Percentiles rank a stretch among this genome's conserved stretches.
phyloP scores from a whole-genome alignment of 2,329 filamentous ascomycete genomes.

The Cladophialophora yegresii region DNA sequence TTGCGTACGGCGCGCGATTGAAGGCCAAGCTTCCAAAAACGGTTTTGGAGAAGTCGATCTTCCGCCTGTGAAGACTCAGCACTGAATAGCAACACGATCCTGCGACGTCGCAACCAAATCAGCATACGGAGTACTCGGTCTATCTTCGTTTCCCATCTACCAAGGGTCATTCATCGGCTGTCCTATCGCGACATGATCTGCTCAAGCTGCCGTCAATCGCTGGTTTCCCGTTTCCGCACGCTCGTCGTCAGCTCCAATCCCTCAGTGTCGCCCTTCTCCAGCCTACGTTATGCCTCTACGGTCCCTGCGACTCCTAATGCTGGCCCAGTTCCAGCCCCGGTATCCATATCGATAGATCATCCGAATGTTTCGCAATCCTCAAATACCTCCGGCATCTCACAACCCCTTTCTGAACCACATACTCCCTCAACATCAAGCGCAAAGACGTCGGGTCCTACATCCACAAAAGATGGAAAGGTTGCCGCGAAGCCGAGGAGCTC shows the following conservation, averaged over 20 bases:
- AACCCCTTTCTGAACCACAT: constrained; percentile 43
- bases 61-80: background rate
- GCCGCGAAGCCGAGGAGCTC: constrained; percentile 43
- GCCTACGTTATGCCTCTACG: constrained; percentile 24
- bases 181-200: constrained; percentile 31
- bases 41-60: background rate
- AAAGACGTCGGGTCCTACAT: constrained; percentile 26
- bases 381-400: constrained; percentile 45
- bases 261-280: constrained; percentile 2
- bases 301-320: constrained; percentile 29
- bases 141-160: background rate
- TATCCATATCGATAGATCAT: constrained; percentile 23
- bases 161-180: background rate
- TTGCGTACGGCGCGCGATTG: too few species aligned
- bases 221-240: constrained; percentile 26
- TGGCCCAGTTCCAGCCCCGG: constrained; percentile 27
- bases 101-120: background rate
- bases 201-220: constrained; percentile 30
- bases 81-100: background rate
- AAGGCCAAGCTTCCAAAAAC: background rate
- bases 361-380: constrained; percentile 38
- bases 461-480: constrained; percentile 39
- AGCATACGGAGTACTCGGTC: background rate
- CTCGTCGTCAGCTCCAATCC: constrained; percentile 3
- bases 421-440: constrained; percentile 29